phyloP scores from a whole-genome alignment of 169 alveolate genomes.

The Hammondia hammondi region DNA sequence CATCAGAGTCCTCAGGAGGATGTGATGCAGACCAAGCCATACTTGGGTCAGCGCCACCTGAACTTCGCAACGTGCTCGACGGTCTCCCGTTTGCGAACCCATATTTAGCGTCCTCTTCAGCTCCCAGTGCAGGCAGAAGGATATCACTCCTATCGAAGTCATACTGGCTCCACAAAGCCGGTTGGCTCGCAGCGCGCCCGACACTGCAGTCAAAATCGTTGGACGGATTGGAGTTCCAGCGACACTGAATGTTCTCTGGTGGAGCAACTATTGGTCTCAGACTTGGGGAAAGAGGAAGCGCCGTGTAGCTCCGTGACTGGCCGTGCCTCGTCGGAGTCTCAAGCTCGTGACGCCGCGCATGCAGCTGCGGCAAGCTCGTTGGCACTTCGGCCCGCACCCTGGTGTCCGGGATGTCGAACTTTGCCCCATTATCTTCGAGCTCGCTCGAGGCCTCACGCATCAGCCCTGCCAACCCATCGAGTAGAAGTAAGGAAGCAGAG shows the following conservation, averaged over 20 bases:
- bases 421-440: neutral
- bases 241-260: slow-evolving; percentile 3
- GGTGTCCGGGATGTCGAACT: neutral
- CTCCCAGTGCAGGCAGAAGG: too few relatives aligned
- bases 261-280: neutral
- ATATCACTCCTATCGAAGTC: neutral
- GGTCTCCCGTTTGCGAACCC: too few relatives aligned
- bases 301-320: slow-evolving; percentile 26
- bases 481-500: neutral
- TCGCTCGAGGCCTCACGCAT: neutral
- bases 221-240: neutral
- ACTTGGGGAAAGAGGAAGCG: neutral
- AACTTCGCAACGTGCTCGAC: too few relatives aligned
- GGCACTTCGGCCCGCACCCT: neutral
- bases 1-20: too few relatives aligned
- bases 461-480: neutral
- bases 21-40: too few relatives aligned
- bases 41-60: too few relatives aligned
- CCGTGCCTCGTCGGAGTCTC: neutral
- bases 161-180: neutral
- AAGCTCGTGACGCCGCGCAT: neutral
- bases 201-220: neutral
- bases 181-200: neutral
- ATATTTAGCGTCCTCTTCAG: too few relatives aligned
- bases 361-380: neutral